phyloP scores from a whole-genome alignment of 2,329 filamentous ascomycete species.

The Dactylellina haptotyla region DNA sequence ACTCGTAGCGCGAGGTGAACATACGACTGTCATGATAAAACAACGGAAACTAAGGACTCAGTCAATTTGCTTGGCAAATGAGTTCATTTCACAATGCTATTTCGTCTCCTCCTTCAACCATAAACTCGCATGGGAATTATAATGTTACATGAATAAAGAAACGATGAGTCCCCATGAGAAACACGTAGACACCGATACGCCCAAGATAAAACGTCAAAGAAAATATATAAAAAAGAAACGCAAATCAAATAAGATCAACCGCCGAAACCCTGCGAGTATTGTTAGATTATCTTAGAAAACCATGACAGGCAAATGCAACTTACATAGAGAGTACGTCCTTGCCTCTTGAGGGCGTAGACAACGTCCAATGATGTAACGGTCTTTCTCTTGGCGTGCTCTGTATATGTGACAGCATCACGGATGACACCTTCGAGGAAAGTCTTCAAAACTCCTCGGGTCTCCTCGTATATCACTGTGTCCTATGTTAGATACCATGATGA shows the following conservation, averaged over 20 bases:
- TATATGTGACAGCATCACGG: conserved; percentile 80
- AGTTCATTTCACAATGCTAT: not conserved
- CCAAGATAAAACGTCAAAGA: not conserved
- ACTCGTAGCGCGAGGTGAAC: too few relatives aligned
- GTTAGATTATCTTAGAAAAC: not conserved
- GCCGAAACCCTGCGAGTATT: conserved; percentile 34
- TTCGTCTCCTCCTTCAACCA: not conserved
- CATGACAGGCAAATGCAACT: not conserved
- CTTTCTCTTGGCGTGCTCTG: conserved; percentile 82
- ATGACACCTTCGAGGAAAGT: conserved; percentile 81
- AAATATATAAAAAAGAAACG: not conserved
- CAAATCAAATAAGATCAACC: conserved; percentile 27
- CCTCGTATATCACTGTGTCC: conserved; percentile 74
- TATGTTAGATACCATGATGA: not conserved
- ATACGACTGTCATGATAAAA: too few relatives aligned
- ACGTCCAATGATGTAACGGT: conserved; percentile 76
- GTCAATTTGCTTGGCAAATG: too few relatives aligned
- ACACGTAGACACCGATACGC: conserved; percentile 13
- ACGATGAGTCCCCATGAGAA: not conserved
- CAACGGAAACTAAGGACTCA: too few relatives aligned
- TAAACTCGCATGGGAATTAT: not conserved
- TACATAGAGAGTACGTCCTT: conserved; percentile 73
- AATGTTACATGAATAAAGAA: conserved; percentile 6
- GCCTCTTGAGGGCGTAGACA: conserved; percentile 72
- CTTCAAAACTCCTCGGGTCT: conserved; percentile 80